These are phyloP conservation scores for Fusarium agapanthi DNA, from an alignment of 2,329 filamentous ascomycete genomes.

Conservation along the genomic window DNA sequence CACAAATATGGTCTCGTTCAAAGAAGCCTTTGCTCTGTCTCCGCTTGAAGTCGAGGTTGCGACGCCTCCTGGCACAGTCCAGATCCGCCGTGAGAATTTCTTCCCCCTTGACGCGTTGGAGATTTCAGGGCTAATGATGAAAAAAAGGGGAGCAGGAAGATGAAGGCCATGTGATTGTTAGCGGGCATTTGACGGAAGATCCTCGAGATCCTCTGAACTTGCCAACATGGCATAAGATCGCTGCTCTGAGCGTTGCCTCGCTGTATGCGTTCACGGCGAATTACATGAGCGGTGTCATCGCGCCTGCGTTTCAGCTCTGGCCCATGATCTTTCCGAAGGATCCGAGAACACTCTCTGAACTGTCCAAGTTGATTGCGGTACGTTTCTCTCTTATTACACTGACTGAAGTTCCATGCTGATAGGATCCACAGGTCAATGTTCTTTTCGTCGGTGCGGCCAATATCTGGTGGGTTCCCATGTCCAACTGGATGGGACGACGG, in stretches of 20 bases:
- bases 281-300: slow-evolving; percentile 45
- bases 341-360: slow-evolving; percentile 33
- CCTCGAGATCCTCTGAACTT: slow-evolving; percentile 51
- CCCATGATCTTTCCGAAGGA: slow-evolving; percentile 42
- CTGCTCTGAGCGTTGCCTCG: slow-evolving; percentile 40
- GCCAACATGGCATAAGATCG: slow-evolving; percentile 44
- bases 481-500: slow-evolving; percentile 48
- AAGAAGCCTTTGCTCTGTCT: slow-evolving; percentile 14
- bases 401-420: not conserved
- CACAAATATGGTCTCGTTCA: slow-evolving; percentile 9
- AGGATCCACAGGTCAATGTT: slow-evolving; percentile 41
- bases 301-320: slow-evolving; percentile 47
- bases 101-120: rapidly evolving
- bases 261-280: slow-evolving; percentile 49
- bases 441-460: slow-evolving; percentile 48
- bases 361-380: slow-evolving; percentile 47
- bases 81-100: slow-evolving; percentile 7
- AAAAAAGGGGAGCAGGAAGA: slow-evolving; percentile 17
- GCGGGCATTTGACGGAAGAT: slow-evolving; percentile 22
- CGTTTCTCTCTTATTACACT: rapidly evolving
- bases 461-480: slow-evolving; percentile 49
- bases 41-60: slow-evolving; percentile 12
- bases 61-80: slow-evolving; percentile 18
- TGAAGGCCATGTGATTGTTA: not conserved
- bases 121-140: rapidly evolving